These are phyloP conservation scores for Stevia rebaudiana DNA, from an alignment of 140 eudicot species.

Conservation along the genomic window DNA sequence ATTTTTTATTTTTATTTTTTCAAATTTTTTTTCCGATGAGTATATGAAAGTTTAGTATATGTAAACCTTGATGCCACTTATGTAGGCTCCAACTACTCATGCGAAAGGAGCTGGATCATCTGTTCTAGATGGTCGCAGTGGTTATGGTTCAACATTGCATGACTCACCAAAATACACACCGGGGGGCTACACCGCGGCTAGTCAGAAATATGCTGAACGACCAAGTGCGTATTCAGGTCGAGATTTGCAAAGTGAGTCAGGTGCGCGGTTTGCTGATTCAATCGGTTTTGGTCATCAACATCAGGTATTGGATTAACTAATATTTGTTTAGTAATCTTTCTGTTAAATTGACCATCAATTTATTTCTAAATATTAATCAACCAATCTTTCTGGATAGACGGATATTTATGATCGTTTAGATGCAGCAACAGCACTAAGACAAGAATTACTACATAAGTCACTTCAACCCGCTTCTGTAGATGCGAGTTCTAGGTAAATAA, in stretches of 20 bases:
- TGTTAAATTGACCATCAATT: not conserved
- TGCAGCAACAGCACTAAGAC: slow-evolving; percentile 55
- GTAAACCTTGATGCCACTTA: not conserved
- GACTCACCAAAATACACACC: slow-evolving; percentile 67
- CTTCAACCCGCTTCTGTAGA: slow-evolving; percentile 57
- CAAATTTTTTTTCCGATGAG: not conserved
- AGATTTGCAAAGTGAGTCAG: slow-evolving; percentile 56
- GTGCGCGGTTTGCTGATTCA: slow-evolving; percentile 58
- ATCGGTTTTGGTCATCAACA: slow-evolving; percentile 59
- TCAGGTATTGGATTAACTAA: slow-evolving; percentile 40
- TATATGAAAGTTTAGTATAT: not conserved
- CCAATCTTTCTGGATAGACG: slow-evolving; percentile 36
- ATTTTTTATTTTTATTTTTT: not conserved
- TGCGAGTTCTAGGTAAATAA: slow-evolving; percentile 66
- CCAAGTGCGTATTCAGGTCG: slow-evolving; percentile 51
- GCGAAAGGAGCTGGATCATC: slow-evolving; percentile 57
- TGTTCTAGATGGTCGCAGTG: slow-evolving; percentile 61
- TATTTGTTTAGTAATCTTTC: not conserved
- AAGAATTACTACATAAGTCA: slow-evolving; percentile 52
- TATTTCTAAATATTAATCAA: slow-evolving; percentile 9
- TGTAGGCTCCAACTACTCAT: slow-evolving; percentile 52
- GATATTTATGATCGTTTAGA: slow-evolving; percentile 76
- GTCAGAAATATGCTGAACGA: slow-evolving; percentile 62
- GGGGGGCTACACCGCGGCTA: slow-evolving; percentile 54
- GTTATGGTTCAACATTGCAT: slow-evolving; percentile 48